phyloP scores from a whole-genome alignment of 176 grass and related monocot species.

The Juncus effusus region DNA sequence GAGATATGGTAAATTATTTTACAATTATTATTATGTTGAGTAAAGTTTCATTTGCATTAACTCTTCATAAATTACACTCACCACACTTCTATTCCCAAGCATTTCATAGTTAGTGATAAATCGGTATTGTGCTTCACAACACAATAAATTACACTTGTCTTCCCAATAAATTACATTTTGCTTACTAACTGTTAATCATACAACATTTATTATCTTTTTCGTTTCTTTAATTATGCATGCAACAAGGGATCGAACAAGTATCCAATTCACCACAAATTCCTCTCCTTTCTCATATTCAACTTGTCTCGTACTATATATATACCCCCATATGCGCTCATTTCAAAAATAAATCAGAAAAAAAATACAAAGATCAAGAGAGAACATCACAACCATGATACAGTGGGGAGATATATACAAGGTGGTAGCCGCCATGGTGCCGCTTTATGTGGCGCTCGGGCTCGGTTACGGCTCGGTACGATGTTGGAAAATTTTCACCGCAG shows the following conservation, averaged over 20 bases:
- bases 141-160: too few relatives aligned
- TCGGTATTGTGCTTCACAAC: too few relatives aligned
- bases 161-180: too few relatives aligned
- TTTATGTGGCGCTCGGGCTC: slow-evolving; percentile 73
- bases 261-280: slow-evolving; percentile 7
- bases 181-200: too few relatives aligned
- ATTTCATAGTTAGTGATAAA: too few relatives aligned
- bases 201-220: too few relatives aligned
- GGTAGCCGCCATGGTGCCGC: slow-evolving; percentile 71
- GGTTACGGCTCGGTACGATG: slow-evolving; percentile 76
- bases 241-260: neutral
- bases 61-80: too few relatives aligned
- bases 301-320: neutral
- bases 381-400: slow-evolving; percentile 45
- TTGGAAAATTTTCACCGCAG: slow-evolving; percentile 77
- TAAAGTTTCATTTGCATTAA: too few relatives aligned
- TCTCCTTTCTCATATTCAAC: slow-evolving; percentile 19
- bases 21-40: too few relatives aligned
- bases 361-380: neutral
- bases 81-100: too few relatives aligned
- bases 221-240: too few relatives aligned
- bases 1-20: too few relatives aligned
- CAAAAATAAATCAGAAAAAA: neutral
- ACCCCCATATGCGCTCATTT: slow-evolving; percentile 12
- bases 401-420: slow-evolving; percentile 87